Conservation (phyloP, 208 protist genomes). For the Trypanosoma boissoni region DNA sequence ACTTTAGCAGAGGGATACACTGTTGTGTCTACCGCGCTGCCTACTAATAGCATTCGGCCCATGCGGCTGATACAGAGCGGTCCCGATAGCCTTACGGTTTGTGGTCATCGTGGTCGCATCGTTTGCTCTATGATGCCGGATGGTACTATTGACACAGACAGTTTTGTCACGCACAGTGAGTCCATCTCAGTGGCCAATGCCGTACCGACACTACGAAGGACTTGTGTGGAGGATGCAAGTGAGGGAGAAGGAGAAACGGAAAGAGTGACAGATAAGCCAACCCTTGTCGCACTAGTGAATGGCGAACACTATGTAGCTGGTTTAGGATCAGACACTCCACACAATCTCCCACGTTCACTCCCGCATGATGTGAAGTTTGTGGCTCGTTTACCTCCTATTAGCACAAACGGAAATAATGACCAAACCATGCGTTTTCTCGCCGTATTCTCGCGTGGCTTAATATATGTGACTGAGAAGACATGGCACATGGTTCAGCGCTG, state of each 20-base stretch:
- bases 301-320: conserved; percentile 19
- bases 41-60: conserved; percentile 9
- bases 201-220: too few species aligned
- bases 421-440: conserved; percentile 31
- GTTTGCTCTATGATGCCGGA: conserved; percentile 37
- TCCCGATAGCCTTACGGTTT: conserved; percentile 32
- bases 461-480: conserved; percentile 37
- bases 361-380: conserved; percentile 26
- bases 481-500: conserved; percentile 76
- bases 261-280: neutral
- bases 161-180: conserved; percentile 23
- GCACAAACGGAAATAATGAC: neutral
- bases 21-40: conserved; percentile 26
- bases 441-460: conserved; percentile 69
- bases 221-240: too few species aligned
- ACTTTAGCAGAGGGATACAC: conserved; percentile 55
- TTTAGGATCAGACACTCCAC: neutral
- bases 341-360: conserved; percentile 17
- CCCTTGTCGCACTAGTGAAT: conserved; percentile 18
- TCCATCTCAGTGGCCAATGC: conserved; percentile 9
- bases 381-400: conserved; percentile 11
- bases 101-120: conserved; percentile 41
- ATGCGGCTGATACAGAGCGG: conserved; percentile 10
- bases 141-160: conserved; percentile 52
- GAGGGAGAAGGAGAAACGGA: too few species aligned